Percentiles rank a stretch among this genome's conserved stretches.
Conservation (phyloP, 1,139 yeast species). For the Taphrina betulina region DNA sequence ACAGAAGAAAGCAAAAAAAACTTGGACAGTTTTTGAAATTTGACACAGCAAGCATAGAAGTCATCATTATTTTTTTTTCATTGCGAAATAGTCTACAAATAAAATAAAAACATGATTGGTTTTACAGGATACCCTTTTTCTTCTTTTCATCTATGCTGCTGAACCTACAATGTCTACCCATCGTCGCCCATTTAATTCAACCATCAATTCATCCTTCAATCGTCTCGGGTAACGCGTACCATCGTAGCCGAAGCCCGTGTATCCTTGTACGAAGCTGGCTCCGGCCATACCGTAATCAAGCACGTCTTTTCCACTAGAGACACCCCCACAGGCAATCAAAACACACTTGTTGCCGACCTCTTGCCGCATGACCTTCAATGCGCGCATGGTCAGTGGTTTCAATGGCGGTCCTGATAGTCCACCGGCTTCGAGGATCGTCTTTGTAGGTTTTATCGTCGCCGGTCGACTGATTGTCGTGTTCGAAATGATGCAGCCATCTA, state of each 20-base stretch:
- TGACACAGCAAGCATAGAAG: too few relatives aligned
- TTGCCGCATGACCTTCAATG: slow-evolving; percentile 67
- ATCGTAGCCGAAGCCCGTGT: slow-evolving; percentile 86
- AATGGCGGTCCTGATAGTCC: slow-evolving; percentile 93
- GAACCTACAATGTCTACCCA: slow-evolving; percentile 67
- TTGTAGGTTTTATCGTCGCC: slow-evolving; percentile 47
- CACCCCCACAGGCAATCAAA: slow-evolving; percentile 93
- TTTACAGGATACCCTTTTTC: too few relatives aligned
- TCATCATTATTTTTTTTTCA: too few relatives aligned
- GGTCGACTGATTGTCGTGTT: slow-evolving; percentile 82
- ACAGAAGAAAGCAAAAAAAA: too few relatives aligned
- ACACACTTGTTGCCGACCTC: slow-evolving; percentile 50
- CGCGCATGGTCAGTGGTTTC: slow-evolving; percentile 72
- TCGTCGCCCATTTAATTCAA: slow-evolving; percentile 69
- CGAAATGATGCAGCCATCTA: slow-evolving; percentile 89
- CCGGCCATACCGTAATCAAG: slow-evolving; percentile 92
- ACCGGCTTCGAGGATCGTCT: slow-evolving; percentile 57
- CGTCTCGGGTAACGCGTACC: slow-evolving; percentile 87
- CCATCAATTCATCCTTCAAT: slow-evolving; percentile 70
- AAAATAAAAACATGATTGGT: too few relatives aligned
- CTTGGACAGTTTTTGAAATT: too few relatives aligned
- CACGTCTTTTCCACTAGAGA: slow-evolving; percentile 78
- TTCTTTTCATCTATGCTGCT: too few relatives aligned
- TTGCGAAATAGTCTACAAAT: too few relatives aligned
- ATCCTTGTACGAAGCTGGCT: slow-evolving; percentile 79